Conservation (phyloP, 2,329 filamentous ascomycete genomes). For the Thelonectria blattea region DNA sequence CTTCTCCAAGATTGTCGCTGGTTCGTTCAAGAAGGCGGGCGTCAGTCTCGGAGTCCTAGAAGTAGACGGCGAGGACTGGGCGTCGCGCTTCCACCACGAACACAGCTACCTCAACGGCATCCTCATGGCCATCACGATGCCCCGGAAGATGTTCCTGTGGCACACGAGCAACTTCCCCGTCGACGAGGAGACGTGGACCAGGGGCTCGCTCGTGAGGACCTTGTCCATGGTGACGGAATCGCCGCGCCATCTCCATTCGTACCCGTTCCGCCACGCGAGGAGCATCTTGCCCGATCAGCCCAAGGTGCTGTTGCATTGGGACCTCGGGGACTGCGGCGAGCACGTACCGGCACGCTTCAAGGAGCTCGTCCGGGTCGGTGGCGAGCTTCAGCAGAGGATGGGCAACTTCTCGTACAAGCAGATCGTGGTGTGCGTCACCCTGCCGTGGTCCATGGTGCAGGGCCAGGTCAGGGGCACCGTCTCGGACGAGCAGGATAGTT, state of each 20-base stretch:
- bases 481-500: conserved; percentile 12
- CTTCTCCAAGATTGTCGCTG: conserved; percentile 11
- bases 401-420: conserved; percentile 21
- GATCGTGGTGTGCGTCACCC: conserved; percentile 19
- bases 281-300: conserved; percentile 1
- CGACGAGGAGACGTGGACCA: conserved; percentile 15
- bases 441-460: conserved; percentile 16
- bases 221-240: conserved; percentile 19
- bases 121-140: conserved; percentile 13
- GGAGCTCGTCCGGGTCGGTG: conserved; percentile 12
- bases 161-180: conserved; percentile 12
- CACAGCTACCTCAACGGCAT: conserved; percentile 18
- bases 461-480: neutral
- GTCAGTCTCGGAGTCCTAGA: conserved; percentile 10
- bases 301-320: conserved; percentile 16
- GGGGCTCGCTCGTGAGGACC: conserved; percentile 13
- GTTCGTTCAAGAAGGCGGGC: conserved; percentile 5
- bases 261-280: conserved; percentile 15
- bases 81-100: neutral
- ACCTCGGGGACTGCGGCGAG: conserved; percentile 5
- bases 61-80: conserved; percentile 12
- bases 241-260: conserved; percentile 18
- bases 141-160: conserved; percentile 15
- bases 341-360: conserved; percentile 17
- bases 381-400: conserved; percentile 10